Base-by-base conservation (phyloP, 108 stramenopile genomes). In the Parietichytrium sp. region DNA sequence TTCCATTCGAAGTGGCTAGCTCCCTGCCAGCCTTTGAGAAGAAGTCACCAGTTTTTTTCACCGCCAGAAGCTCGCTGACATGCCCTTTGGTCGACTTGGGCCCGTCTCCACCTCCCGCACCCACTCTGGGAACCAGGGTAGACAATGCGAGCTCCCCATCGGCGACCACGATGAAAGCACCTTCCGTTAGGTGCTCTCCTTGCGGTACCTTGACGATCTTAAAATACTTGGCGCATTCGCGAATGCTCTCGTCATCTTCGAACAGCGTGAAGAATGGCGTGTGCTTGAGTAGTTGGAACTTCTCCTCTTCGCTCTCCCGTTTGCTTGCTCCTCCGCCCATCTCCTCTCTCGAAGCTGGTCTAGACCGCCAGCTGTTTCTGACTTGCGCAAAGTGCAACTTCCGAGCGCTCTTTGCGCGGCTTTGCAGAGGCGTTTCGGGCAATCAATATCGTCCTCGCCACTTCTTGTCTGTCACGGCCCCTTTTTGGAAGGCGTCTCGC, bases 251-350 rank as follows among this genome's bases (percentile, higher is more conserved):
- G 20, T 72, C 61, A 6, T 16, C 18, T n/a, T n/a, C n/a, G 42
- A 72, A 72, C 16, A 72, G 61, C 42, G 45, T 42, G 20, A 72
- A 72, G 3, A 72, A 72, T 12, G 61, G 61, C 33, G 61, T 72
- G n/a, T n/a, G n/a, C n/a, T n/a, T n/a, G n/a, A n/a, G n/a, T n/a
- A n/a, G n/a, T n/a, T n/a, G n/a, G n/a, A n/a, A n/a, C n/a, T n/a
- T n/a, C n/a, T n/a, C n/a, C n/a, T n/a, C n/a, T n/a, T n/a, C n/a
- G n/a, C n/a, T n/a, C n/a, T n/a, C n/a, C n/a, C n/a, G n/a, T n/a
- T n/a, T n/a, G n/a, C n/a, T n/a, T n/a, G n/a, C n/a, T n/a, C n/a
- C n/a, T n/a, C n/a, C n/a, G n/a, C n/a, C n/a, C n/a, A n/a, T n/a
- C n/a, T n/a, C n/a, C n/a, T n/a, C n/a, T n/a, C n/a, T n/a, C n/a